These are phyloP conservation scores for Apodospora peruviana DNA, from an alignment of 495 filamentous ascomycete species.

Conservation along the genomic window DNA sequence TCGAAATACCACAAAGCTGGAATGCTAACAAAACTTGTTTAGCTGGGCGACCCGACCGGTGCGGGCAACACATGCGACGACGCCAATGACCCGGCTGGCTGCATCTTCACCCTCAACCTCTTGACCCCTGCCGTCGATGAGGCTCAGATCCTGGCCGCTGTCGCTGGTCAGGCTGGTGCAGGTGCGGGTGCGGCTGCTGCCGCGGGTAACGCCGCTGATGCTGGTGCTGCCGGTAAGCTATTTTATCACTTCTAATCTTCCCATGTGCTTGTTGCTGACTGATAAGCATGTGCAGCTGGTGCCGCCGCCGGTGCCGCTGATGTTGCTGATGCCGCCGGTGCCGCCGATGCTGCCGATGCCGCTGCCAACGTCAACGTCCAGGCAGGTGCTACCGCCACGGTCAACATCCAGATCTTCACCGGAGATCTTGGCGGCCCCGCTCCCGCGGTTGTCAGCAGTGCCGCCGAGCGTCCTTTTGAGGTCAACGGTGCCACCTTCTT, in stretches of 20 bases:
- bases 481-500: constrained; percentile 51
- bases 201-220: constrained; percentile 40
- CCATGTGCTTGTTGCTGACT: neutral
- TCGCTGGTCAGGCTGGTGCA: constrained; percentile 25
- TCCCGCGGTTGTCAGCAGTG: constrained; percentile 42
- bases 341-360: constrained; percentile 16
- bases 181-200: constrained; percentile 32
- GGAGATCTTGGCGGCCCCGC: constrained; percentile 48
- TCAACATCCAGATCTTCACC: constrained; percentile 53
- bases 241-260: neutral
- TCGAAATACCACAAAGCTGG: neutral
- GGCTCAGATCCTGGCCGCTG: constrained; percentile 50
- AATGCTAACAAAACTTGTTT: constrained; percentile 14
- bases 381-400: constrained; percentile 18
- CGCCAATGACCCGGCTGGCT: constrained; percentile 47
- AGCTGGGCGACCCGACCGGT: constrained; percentile 51
- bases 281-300: constrained; percentile 14
- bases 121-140: constrained; percentile 53
- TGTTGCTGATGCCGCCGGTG: constrained; percentile 5
- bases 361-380: constrained; percentile 35
- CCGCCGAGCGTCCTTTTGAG: constrained; percentile 44
- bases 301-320: constrained; percentile 8
- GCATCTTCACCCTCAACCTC: constrained; percentile 58
- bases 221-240: constrained; percentile 10
- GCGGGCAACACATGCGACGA: constrained; percentile 54